Conservation (phyloP, 176 grass and related monocot species). For the Canna indica region DNA sequence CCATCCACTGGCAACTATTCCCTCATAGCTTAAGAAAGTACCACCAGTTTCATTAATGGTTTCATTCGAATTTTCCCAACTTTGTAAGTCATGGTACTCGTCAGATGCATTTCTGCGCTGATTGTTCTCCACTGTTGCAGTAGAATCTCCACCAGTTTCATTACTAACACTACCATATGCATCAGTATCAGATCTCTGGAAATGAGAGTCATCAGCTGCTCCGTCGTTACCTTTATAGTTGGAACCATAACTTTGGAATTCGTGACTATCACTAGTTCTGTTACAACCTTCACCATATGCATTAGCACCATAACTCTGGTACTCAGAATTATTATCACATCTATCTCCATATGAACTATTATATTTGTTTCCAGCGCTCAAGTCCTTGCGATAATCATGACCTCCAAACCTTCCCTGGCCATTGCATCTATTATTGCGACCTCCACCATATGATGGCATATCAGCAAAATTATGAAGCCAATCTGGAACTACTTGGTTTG, state of each 20-base stretch:
- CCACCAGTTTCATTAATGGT: background rate
- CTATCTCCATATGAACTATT: constrained; percentile 3
- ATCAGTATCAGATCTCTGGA: too few relatives aligned
- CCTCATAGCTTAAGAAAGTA: background rate
- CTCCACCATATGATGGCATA: constrained; percentile 26
- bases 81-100: background rate
- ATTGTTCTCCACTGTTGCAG: too few relatives aligned
- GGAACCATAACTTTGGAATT: background rate
- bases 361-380: too few relatives aligned
- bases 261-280: background rate
- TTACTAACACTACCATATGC: too few relatives aligned
- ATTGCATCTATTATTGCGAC: constrained; percentile 8
- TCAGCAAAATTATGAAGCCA: constrained; percentile 42
- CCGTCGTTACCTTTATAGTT: background rate
- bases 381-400: constrained; percentile 21
- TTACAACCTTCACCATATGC: background rate
- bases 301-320: background rate
- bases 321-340: constrained; percentile 5
- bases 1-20: background rate
- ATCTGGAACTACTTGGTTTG: constrained; percentile 49
- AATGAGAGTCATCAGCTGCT: too few relatives aligned
- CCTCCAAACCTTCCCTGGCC: constrained; percentile 22
- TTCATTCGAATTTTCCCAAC: too few relatives aligned
- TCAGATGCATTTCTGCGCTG: background rate
- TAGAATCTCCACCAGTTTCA: too few relatives aligned